phyloP scores from a whole-genome alignment of 176 grass and related monocot species.

The Ensete glaucum region DNA sequence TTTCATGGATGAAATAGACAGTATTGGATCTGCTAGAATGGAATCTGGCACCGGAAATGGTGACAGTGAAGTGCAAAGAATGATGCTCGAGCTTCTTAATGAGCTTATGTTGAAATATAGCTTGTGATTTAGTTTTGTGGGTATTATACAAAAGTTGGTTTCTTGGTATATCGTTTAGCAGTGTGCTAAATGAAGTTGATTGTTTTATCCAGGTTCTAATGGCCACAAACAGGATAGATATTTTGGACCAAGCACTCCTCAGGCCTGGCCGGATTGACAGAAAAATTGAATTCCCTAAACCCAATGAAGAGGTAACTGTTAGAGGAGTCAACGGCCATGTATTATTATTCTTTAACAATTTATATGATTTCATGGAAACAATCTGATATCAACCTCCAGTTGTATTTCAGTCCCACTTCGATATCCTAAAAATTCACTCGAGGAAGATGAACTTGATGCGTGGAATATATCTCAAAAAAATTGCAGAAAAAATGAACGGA shows the following conservation, averaged over 20 bases:
- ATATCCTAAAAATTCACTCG: conserved; percentile 98
- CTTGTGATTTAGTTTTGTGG: neutral
- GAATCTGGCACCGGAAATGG: conserved; percentile 90
- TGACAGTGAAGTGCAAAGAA: conserved; percentile 94
- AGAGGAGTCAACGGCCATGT: too few relatives aligned
- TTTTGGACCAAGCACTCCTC: conserved; percentile 91
- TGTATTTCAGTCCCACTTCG: conserved; percentile 65
- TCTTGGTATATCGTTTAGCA: neutral
- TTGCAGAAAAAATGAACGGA: conserved; percentile 91
- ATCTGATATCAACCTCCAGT: neutral
- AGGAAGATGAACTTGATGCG: conserved; percentile 99
- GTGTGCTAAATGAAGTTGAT: neutral
- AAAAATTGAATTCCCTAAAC: conserved; percentile 98
- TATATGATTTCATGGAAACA: conserved; percentile 1
- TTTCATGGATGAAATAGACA: conserved; percentile 99
- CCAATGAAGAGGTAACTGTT: conserved; percentile 69
- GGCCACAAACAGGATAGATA: conserved; percentile 98
- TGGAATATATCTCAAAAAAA: conserved; percentile 96
- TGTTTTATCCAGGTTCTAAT: conserved; percentile 65
- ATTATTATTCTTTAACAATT: neutral
- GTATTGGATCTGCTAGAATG: conserved; percentile 93
- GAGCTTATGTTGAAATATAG: conserved; percentile 31
- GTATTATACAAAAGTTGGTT: too few relatives aligned
- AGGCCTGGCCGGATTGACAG: conserved; percentile 97
- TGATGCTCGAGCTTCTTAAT: conserved; percentile 99